Percentiles rank a stretch among this genome's conserved stretches.
Evolutionary conservation across 2,329 filamentous ascomycete species (phyloP).

Genomic region (Biscogniauxia marginata): DNA sequence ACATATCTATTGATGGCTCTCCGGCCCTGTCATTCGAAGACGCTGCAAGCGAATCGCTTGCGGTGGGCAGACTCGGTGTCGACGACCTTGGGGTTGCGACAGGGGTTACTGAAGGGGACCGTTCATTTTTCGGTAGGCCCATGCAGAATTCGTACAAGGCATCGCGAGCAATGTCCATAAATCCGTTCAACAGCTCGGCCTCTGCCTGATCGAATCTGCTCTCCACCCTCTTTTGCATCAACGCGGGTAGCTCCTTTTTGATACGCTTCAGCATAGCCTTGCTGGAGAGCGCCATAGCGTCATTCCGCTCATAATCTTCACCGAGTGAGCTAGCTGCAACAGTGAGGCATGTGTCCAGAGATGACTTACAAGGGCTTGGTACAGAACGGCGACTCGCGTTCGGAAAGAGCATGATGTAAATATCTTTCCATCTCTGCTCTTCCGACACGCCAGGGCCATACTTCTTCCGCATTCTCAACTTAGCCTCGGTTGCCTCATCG

Average conservation of each 20-base stretch:
- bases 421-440: slow-evolving; percentile 31
- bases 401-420: slow-evolving; percentile 33
- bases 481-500: slow-evolving; percentile 28
- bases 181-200: slow-evolving; percentile 20
- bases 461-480: slow-evolving; percentile 28
- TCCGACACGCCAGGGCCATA: slow-evolving; percentile 24
- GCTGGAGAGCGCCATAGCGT: slow-evolving; percentile 18
- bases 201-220: slow-evolving; percentile 27
- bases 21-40: slow-evolving; percentile 3
- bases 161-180: slow-evolving; percentile 29
- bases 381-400: slow-evolving; percentile 25
- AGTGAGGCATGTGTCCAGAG: neutral
- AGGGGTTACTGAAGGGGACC: slow-evolving; percentile 21
- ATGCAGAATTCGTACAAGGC: slow-evolving; percentile 27
- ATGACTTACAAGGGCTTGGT: slow-evolving; percentile 30
- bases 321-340: slow-evolving; percentile 10
- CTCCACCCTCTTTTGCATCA: slow-evolving; percentile 28
- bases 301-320: slow-evolving; percentile 27
- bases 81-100: slow-evolving; percentile 20
- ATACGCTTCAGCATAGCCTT: slow-evolving; percentile 26
- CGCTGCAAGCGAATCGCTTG: slow-evolving; percentile 2
- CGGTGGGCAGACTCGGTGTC: slow-evolving; percentile 8
- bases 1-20: slow-evolving; percentile 17
- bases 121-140: slow-evolving; percentile 19
- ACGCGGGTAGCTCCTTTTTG: slow-evolving; percentile 26